phyloP scores from a whole-genome alignment of 257 asterid genomes.

The Nicotiana knightiana region DNA sequence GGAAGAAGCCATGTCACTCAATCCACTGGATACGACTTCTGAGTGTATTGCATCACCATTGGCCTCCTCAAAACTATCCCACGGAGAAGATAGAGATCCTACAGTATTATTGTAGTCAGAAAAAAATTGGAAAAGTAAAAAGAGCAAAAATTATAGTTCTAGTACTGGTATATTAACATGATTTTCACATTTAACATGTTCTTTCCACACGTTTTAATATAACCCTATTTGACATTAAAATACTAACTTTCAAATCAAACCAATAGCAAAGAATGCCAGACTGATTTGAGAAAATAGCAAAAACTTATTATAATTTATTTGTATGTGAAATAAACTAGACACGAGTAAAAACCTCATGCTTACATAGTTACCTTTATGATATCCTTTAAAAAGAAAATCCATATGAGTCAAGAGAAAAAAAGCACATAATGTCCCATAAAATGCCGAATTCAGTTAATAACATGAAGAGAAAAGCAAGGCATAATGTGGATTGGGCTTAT shows the following conservation, averaged over 20 bases:
- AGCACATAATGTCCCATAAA: neutral
- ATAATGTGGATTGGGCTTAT: neutral
- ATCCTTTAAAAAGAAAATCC: neutral
- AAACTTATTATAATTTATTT: neutral
- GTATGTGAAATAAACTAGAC: neutral
- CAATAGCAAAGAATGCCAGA: neutral
- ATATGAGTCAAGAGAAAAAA: neutral
- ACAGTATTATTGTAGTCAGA: constrained; percentile 1
- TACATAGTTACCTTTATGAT: neutral
- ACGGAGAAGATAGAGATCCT: constrained; percentile 72
- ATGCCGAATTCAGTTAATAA: neutral
- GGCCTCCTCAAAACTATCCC: constrained; percentile 46
- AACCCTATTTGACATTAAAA: neutral
- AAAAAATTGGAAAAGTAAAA: constrained; percentile 9
- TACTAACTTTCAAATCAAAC: neutral
- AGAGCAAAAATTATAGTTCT: neutral
- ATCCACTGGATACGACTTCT: constrained; percentile 50
- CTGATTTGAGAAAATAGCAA: neutral
- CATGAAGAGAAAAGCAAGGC: neutral
- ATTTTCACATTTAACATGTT: neutral
- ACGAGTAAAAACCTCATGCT: neutral
- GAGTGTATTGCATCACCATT: constrained; percentile 47
- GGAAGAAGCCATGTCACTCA: constrained; percentile 75
- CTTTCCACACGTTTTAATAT: neutral
- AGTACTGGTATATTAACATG: neutral